Base-by-base conservation (phyloP, 2,329 filamentous ascomycete species). In the Monosporascus cannonballus region DNA sequence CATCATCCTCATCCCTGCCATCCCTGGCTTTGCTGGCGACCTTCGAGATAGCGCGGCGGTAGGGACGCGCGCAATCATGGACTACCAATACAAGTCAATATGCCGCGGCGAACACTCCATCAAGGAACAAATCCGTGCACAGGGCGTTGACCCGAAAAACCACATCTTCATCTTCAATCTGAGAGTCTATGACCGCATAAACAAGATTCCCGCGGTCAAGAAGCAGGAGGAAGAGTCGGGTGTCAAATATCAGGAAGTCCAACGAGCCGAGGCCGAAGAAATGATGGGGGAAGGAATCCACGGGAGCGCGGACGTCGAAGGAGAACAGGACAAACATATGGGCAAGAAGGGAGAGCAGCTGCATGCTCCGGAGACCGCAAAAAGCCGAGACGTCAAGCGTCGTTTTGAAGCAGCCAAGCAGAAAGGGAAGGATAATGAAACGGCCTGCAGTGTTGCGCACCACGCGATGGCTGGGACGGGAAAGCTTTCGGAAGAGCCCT, bases 51-150 rank as follows among this genome's bases (percentile, higher is more conserved):
- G 89, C 61, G 90, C 88, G 20, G 93, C 93, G 0, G 83, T 83
- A 1, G 93, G 93, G 9, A 97, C 93, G 0, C 75, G 90, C 48
- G 93, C 92, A 11, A 99, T 97, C 64, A 97, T 99, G 90, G 92
- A 97, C 67, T 97, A 96, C 65, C 94, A 97, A 67, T 99, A 94
- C 77, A 96, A 95, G 71, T 96, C 90, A 0, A 96, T 99, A 59
- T 90, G 87, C 64, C 86, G 94, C 45, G 94, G 94, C 6, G 87
- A 95, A 58, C 78, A 97, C 66, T 96, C 90, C 4, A 97, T 99
- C 50, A 94, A 88, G 61, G 90, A 83, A 39, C 86, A 88, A 65
- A 84, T 96, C 54, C 76, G 77, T 53, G 82, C 81, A 6, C 77
- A 88, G 56, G 91, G 89, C 1, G 81, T 94, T 1, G 85, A 96